A percentile compares a stretch with the other conserved stretches of the same genome.
Evolutionary conservation across 1,284 basidiomycete genomes (phyloP).

Genomic region (Ustilago nuda): DNA sequence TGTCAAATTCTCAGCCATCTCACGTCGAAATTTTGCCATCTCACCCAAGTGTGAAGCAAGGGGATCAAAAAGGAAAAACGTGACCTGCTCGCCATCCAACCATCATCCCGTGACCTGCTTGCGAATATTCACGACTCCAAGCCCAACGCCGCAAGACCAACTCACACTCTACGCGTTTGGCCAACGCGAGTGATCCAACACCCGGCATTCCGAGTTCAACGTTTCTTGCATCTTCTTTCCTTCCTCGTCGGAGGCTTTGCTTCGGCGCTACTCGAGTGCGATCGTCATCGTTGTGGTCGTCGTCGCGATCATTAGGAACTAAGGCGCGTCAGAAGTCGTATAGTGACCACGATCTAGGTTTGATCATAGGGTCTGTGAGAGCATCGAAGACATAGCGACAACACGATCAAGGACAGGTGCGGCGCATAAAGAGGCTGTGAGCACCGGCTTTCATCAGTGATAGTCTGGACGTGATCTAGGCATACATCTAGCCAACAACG

Average conservation of each 20-base stretch:
- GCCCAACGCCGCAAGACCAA: constrained; percentile 2
- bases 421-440: not conserved
- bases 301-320: not conserved
- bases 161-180: constrained; percentile 20
- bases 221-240: constrained; percentile 4
- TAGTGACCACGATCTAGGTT: not conserved
- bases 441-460: not conserved
- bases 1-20: constrained; percentile 13
- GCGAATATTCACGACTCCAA: constrained; percentile 19
- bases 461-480: not conserved
- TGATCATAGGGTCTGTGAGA: not conserved
- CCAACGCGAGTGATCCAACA: constrained; percentile 19
- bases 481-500: not conserved
- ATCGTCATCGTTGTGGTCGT: constrained; percentile 1
- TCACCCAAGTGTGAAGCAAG: not conserved
- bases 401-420: not conserved
- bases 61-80: constrained; percentile 21
- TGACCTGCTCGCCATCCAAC: constrained; percentile 48
- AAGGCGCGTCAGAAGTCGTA: not conserved
- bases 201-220: constrained; percentile 40
- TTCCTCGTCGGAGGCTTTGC: not conserved
- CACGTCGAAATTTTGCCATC: constrained; percentile 2
- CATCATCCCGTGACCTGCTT: constrained; percentile 53
- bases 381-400: not conserved
- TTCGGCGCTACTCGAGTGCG: not conserved